Base-by-base conservation (phyloP, 495 filamentous ascomycete genomes). In the Xanthoparmelia taractica region DNA sequence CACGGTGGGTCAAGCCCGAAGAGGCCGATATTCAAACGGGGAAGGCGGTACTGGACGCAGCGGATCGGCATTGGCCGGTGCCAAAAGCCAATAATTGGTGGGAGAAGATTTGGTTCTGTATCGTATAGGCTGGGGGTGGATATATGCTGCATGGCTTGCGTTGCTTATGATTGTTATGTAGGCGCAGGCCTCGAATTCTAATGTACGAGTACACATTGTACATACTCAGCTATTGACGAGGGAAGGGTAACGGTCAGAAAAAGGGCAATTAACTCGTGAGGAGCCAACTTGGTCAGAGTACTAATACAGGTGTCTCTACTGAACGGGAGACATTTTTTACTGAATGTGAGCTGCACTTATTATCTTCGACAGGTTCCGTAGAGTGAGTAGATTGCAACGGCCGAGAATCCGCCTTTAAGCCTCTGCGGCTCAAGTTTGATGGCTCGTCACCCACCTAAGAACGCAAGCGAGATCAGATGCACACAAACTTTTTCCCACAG, bases 21-120 rank as follows among this genome's bases (percentile, higher is more conserved):
- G 77, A 85, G 34, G 81, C 83, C 60, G 87, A 88, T 67, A 79
- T 88, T 36, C 80, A 73, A 66, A 85, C 77, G 31, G 85, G 85
- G 13, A 87, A 87, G 73, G 80, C 77, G 7, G 84, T 82, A 57
- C 67, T 87, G 34, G 85, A 88, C 74, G 75, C 74, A 1, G 73
- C 80, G 60, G 77, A 80, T 66, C 71, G 68, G 15, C 71, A 72
- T n/a, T 82, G 78, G 80, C 75, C 73, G 8, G 78, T 78, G 43
- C 63, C 69, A 23, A 68, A 68, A 45, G 78, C 81, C 20, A 72
- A 72, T 60, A 84, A 83, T 65, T 67, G 76, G 57, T 59, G 79
- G 25, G 79, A 84, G 75, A 78, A 71, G 68, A 67, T 83, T 23
- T 83, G 80, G 80, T 80, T 78, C 63, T 82, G 78, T 76, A 72